A percentile compares a stretch with the other conserved stretches of the same genome.
phyloP scores from a whole-genome alignment of 73 alveolate species.

The Symbiodinium natans region DNA sequence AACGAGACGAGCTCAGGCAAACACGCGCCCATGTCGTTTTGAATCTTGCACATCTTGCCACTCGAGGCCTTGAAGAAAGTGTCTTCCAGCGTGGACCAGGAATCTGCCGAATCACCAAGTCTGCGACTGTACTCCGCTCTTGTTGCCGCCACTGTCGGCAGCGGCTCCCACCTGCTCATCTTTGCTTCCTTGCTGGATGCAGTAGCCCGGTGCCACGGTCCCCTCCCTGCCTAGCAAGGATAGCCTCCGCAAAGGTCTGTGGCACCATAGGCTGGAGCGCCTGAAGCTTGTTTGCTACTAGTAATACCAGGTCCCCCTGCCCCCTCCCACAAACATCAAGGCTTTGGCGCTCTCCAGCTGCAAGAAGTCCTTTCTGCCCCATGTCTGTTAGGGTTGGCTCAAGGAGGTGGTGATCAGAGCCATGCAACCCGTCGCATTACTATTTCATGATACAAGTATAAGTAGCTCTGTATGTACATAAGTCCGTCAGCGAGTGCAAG shows the following conservation, averaged over 20 bases:
- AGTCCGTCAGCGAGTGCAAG: no score
- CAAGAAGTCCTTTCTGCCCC: not conserved
- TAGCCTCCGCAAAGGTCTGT: constrained; percentile 70
- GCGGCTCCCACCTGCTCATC: constrained; percentile 94
- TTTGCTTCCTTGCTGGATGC: no score
- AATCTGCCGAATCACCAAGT: not conserved
- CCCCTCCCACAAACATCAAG: not conserved
- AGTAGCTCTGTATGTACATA: no score
- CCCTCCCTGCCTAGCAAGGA: constrained; percentile 8
- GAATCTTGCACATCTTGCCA: constrained; percentile 48
- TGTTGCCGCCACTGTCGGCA: constrained; percentile 29
- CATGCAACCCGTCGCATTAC: no score
- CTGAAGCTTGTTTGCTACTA: not conserved
- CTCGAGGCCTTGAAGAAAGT: constrained; percentile 18
- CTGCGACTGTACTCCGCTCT: constrained; percentile 60
- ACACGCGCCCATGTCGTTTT: constrained; percentile 49
- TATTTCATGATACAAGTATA: no score
- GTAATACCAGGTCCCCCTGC: no score
- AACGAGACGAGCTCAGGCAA: no score
- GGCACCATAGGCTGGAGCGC: constrained; percentile 49
- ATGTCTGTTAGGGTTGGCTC: no score
- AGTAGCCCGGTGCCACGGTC: not conserved
- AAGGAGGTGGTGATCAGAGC: no score
- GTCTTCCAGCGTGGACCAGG: no score
- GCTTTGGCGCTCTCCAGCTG: not conserved